Conservation (phyloP, 192 early-diverging fungal genomes). For the Helicostylum pulchrum region DNA sequence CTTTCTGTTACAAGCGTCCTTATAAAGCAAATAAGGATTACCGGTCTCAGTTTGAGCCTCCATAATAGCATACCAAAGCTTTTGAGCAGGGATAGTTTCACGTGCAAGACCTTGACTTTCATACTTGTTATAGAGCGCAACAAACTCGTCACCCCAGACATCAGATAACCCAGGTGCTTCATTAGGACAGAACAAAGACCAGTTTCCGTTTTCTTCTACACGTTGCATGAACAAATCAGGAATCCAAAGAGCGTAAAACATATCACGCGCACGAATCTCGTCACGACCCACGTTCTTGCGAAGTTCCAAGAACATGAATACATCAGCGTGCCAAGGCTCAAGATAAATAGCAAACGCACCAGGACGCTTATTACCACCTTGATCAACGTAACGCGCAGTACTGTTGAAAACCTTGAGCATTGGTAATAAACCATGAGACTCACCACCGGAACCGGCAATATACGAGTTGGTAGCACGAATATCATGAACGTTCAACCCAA, state of each 20-base stretch:
- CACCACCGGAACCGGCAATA: constrained; percentile 96
- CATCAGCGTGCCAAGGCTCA: constrained; percentile 98
- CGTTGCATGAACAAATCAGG: constrained; percentile 97
- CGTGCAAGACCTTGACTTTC: constrained; percentile 82
- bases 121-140: constrained; percentile 77
- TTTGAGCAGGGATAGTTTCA: constrained; percentile 91
- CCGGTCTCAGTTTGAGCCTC: constrained; percentile 97
- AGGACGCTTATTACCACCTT: constrained; percentile 97
- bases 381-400: constrained; percentile 97
- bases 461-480: constrained; percentile 94
- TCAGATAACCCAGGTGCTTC: constrained; percentile 91
- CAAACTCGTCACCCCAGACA: constrained; percentile 93
- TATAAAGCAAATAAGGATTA: constrained; percentile 98
- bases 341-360: constrained; percentile 99
- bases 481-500: constrained; percentile 95
- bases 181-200: constrained; percentile 92
- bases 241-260: constrained; percentile 98
- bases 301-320: constrained; percentile 94
- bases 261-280: constrained; percentile 92
- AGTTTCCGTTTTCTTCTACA: constrained; percentile 88
- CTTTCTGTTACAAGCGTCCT: constrained; percentile 99
- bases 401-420: constrained; percentile 99
- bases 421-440: constrained; percentile 95
- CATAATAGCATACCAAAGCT: constrained; percentile 95
- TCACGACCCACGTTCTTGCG: constrained; percentile 98